Evolutionary conservation across 1,284 basidiomycete species (phyloP), one percentile per base, ranked within the genome.

Genomic region (Melampsora larici-populina): DNA sequence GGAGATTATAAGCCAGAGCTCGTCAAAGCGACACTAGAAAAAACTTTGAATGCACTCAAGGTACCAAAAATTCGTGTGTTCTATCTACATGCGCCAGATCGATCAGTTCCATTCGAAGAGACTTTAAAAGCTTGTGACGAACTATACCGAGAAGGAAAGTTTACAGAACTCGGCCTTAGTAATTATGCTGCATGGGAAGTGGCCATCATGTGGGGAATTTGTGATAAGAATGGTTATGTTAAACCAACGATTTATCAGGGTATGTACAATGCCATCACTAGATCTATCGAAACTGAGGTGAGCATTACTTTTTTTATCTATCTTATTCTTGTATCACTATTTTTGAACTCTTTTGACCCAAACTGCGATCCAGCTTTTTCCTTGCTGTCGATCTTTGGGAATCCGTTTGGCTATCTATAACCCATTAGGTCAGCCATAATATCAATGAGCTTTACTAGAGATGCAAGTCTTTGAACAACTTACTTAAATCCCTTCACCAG

Each of bases 251-350:
- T 78, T 33, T 79, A 79, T 70, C 79, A 79, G 69, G 79, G 68
- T 0, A 69, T 81, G 33, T 84, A 84, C 80, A 84, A 84, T 79
- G 81, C 82, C 11, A 80, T 84, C 67, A 83, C 82, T 26, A 86
- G 88, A 46, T 82, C 82, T 36, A 87, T 87, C 58, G 89, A 89
- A 81, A 86, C 87, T 0, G 89, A 89, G 80, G 85, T 90, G n/a
- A 40, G 62, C 36, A 81, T 70, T 46, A 4, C 3, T 3, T 36
- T 67, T 29, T 43, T n/a, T 26, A 13, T 21, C 9, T 31, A 21
- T n/a, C n/a, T 21, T 21, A 6, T n/a, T 6, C 13, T 26, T n/a
- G 26, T 6, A 43, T 24, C 6, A 18, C 43, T 24, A 29, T 24
- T 8, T 8, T 21, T 58, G 55, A 58, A 3, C 26, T 58, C 24